Conservation (phyloP, 2,329 filamentous ascomycete species). For the Fusarium phyllophilum region DNA sequence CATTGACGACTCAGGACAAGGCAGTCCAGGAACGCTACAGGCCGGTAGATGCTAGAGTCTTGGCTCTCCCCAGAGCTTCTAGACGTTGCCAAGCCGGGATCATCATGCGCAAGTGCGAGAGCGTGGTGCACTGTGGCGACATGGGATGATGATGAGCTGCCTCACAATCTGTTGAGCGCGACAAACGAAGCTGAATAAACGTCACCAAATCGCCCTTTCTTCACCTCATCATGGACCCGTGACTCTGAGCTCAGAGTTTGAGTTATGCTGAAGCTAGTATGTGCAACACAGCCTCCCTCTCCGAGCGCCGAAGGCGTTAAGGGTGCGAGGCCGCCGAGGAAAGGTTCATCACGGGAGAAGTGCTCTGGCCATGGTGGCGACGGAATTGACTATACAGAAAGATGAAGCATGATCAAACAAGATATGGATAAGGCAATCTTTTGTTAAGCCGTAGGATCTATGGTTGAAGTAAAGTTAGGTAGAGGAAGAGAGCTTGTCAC, state of each 20-base stretch:
- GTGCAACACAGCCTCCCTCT: conserved; percentile 35
- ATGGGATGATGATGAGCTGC: conserved; percentile 10
- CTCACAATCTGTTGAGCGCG: conserved; percentile 15
- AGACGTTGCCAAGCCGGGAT: conserved; percentile 29
- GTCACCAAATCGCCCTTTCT: conserved; percentile 7
- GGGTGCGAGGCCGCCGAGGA: conserved; percentile 35
- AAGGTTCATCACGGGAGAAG: not conserved
- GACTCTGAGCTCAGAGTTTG: not conserved
- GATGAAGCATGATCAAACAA: not conserved
- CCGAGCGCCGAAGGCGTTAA: conserved; percentile 19
- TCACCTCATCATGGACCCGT: not conserved
- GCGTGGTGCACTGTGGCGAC: conserved; percentile 25
- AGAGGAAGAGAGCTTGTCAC: not conserved
- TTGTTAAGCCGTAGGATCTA: not conserved
- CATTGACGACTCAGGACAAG: conserved; percentile 19
- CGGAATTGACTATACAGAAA: not conserved
- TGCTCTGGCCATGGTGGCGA: not conserved
- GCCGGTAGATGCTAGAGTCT: conserved; percentile 23
- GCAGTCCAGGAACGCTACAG: conserved; percentile 5
- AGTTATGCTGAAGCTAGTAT: not conserved
- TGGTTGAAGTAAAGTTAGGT: not conserved
- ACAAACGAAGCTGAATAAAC: conserved; percentile 9
- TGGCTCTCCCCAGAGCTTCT: conserved; percentile 29
- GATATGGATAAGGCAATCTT: not conserved
- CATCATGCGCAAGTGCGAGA: not conserved